Evolutionary conservation across 805 yeast genomes (phyloP).

Genomic region (Lachancea cidri): DNA sequence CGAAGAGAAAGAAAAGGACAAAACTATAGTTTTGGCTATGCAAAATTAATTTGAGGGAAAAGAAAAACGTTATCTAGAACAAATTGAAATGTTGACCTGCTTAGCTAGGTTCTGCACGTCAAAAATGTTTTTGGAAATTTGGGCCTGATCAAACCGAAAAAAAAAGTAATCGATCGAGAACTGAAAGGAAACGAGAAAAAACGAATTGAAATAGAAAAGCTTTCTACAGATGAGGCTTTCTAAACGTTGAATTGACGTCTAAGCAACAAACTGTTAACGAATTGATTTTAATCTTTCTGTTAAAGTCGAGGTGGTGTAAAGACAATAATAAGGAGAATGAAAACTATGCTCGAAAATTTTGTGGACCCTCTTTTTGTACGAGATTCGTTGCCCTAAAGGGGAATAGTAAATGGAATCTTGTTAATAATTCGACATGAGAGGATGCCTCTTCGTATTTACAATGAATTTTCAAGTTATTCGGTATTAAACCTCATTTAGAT

Average conservation of each 20-base stretch:
- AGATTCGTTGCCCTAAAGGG: neutral
- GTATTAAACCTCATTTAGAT: no score
- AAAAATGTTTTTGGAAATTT: neutral
- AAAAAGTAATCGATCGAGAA: neutral
- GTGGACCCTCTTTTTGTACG: slow-evolving; percentile 3
- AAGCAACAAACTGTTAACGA: neutral
- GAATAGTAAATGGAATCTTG: neutral
- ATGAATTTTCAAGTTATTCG: no score
- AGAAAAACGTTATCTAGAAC: neutral
- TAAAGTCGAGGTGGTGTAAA: neutral
- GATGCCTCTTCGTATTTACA: no score
- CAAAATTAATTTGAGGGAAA: neutral
- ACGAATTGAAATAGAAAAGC: neutral
- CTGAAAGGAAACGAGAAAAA: slow-evolving; percentile 3
- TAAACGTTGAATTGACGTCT: neutral
- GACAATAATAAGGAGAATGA: slow-evolving; percentile 1
- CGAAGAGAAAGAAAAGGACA: neutral
- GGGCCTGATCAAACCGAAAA: neutral
- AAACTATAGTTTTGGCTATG: neutral
- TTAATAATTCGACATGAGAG: no score
- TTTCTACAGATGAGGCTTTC: slow-evolving; percentile 1
- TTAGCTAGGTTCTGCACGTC: neutral
- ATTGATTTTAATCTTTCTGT: neutral
- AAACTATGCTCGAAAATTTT: slow-evolving; percentile 2
- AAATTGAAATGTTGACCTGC: neutral